Conservation (phyloP, 352 stramenopile genomes). For the Pythium brachiatum region DNA sequence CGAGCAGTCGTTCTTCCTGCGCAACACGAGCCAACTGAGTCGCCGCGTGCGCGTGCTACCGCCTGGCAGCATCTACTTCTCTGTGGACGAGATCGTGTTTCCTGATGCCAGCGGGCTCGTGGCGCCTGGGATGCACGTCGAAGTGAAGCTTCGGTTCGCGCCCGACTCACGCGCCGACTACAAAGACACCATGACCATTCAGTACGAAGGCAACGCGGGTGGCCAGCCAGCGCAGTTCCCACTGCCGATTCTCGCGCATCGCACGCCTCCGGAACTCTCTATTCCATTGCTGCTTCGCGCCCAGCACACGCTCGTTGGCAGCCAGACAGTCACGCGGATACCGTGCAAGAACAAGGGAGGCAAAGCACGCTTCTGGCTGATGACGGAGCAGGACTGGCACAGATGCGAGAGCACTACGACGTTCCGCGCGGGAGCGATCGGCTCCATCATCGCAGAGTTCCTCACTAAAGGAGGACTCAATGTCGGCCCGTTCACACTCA, state of each 20-base stretch:
- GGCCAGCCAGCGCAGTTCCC: slow-evolving; percentile 23
- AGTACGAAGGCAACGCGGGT: slow-evolving; percentile 42
- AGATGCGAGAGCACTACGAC: slow-evolving; percentile 29
- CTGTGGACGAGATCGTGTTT: slow-evolving; percentile 48
- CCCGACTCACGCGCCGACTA: slow-evolving; percentile 78
- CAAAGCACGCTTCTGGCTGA: slow-evolving; percentile 65
- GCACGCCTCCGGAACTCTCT: slow-evolving; percentile 58
- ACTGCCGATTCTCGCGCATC: slow-evolving; percentile 46
- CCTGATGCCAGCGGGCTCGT: slow-evolving; percentile 55
- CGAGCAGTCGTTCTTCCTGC: slow-evolving; percentile 63
- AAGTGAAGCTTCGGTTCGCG: slow-evolving; percentile 56
- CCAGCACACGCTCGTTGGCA: slow-evolving; percentile 63
- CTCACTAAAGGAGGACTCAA: slow-evolving; percentile 7
- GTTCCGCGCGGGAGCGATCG: slow-evolving; percentile 1
- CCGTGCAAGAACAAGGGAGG: slow-evolving; percentile 61
- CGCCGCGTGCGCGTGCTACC: slow-evolving; percentile 62
- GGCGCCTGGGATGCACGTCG: slow-evolving; percentile 67
- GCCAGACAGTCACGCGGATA: slow-evolving; percentile 40
- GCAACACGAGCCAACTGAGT: slow-evolving; percentile 56
- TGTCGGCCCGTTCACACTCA: slow-evolving; percentile 53
- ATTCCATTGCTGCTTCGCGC: slow-evolving; percentile 57
- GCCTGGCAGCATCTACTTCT: slow-evolving; percentile 63
- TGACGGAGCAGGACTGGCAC: slow-evolving; percentile 55
- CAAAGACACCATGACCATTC: slow-evolving; percentile 52
- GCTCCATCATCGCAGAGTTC: neutral